Base-by-base conservation (phyloP, 2,329 filamentous ascomycete species). In the Trichoderma sp. region DNA sequence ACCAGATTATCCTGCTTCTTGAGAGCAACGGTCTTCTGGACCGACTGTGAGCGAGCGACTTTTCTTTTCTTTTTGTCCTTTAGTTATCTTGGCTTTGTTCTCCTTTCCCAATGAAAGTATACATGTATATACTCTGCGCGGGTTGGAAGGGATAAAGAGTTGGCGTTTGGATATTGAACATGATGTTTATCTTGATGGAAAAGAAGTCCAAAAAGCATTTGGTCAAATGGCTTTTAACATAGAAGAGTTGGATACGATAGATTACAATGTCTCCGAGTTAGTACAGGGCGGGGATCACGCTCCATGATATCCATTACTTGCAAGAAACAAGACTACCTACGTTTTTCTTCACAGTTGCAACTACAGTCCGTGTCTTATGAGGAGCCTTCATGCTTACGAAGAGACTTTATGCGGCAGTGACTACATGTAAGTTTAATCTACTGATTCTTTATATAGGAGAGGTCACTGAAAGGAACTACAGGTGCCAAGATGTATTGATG, bases 1-100 rank as follows among this genome's bases (percentile, higher is more conserved):
- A 99, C 88, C 94, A 98, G 90, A 98, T 99, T 81, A 90, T 99
- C 78, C 89, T 99, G 82, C 86, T 98, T 86, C 88, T 99, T 76
- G 97, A 99, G 91, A 93, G 93, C 83, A 89, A 93, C 81, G 97
- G 97, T 67, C 90, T 98, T 82, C 88, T 99, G 81, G 96, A 98
- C 88, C 91, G 88, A 76, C 82, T 91, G 76, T 91, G 86, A 83
- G 77, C 29, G 16, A 63, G 45, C 45, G 4, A 21, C 7, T 9
- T n/a, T 56, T 14, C 21, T 33, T 21, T 38, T 62, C 5, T 53
- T 29, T 7, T 31, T 67, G 29, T 27, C 24, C 8, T 56, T 27
- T 7, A 16, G 18, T 45, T 33, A 1, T 24, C 16, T n/a, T 67
- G 35, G 66, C 29, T 62, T 33, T 50, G n/a, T 35, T 71, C 7